Percentiles rank a stretch among this genome's conserved stretches.
Evolutionary conservation across 2,329 filamentous ascomycete genomes (phyloP).

Genomic region (Venturia oleaginea): DNA sequence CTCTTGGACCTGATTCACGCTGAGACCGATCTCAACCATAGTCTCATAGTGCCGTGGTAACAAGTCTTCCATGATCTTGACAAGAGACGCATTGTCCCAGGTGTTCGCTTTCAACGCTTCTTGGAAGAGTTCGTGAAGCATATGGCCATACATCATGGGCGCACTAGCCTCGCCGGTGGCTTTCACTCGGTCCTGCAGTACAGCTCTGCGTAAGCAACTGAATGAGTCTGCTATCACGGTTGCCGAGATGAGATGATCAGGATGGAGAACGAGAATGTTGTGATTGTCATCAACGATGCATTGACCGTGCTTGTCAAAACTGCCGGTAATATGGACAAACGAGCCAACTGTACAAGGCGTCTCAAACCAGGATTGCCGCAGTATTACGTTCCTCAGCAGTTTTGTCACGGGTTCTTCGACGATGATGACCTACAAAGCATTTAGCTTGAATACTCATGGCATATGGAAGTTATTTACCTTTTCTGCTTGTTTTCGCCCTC

Average conservation of each 20-base stretch:
- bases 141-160: slow-evolving; percentile 81
- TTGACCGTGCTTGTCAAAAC: slow-evolving; percentile 59
- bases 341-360: slow-evolving; percentile 65
- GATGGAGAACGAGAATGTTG: slow-evolving; percentile 84
- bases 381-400: slow-evolving; percentile 56
- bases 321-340: slow-evolving; percentile 79
- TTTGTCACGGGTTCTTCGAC: slow-evolving; percentile 70
- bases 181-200: slow-evolving; percentile 91
- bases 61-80: slow-evolving; percentile 55
- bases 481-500: slow-evolving; percentile 52
- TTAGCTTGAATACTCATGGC: slow-evolving; percentile 16
- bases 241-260: slow-evolving; percentile 88
- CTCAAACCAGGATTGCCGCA: slow-evolving; percentile 81
- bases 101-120: slow-evolving; percentile 73
- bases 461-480: slow-evolving; percentile 50
- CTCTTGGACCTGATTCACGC: slow-evolving; percentile 61
- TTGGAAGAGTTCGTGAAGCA: slow-evolving; percentile 93
- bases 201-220: slow-evolving; percentile 78
- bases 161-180: slow-evolving; percentile 72
- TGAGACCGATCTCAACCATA: slow-evolving; percentile 77
- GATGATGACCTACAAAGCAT: slow-evolving; percentile 58
- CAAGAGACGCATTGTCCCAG: slow-evolving; percentile 66
- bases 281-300: slow-evolving; percentile 75
- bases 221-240: slow-evolving; percentile 97
- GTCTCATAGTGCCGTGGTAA: slow-evolving; percentile 77